Evolutionary conservation across 331 rosid species (phyloP).

Genomic region (Dryas integrifolia): DNA sequence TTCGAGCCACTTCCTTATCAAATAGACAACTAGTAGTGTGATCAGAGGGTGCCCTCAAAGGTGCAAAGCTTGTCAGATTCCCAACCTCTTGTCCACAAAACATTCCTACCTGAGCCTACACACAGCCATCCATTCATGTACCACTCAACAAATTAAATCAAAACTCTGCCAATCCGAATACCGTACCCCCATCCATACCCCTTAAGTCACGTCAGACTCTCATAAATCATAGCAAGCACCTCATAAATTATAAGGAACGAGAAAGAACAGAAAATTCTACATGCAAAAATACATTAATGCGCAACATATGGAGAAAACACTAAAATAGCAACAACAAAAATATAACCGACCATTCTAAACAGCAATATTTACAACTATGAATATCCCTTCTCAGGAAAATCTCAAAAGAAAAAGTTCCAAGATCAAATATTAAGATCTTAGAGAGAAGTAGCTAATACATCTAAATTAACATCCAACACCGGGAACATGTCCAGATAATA

Average conservation of each 20-base stretch:
- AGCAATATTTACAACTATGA: neutral
- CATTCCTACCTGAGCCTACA: conserved; percentile 99
- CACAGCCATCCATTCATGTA: conserved; percentile 85
- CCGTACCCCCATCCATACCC: conserved; percentile 29
- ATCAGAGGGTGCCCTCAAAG: conserved; percentile 69
- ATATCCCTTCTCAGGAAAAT: neutral
- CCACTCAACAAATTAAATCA: conserved; percentile 46
- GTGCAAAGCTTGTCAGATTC: conserved; percentile 76
- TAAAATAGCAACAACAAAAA: neutral
- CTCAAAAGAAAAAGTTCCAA: neutral
- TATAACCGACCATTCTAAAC: neutral
- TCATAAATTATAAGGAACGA: neutral
- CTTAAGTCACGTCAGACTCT: neutral
- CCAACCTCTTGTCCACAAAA: conserved; percentile 95
- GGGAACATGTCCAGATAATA: too few relatives aligned
- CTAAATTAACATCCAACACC: neutral
- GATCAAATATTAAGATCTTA: too few relatives aligned
- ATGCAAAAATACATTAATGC: neutral
- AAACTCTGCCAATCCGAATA: conserved; percentile 34
- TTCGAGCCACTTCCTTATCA: conserved; percentile 77
- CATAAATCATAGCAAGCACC: neutral
- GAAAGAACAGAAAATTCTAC: neutral
- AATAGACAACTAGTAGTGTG: conserved; percentile 57
- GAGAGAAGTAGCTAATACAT: neutral
- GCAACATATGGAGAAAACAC: neutral